phyloP scores from a whole-genome alignment of 495 filamentous ascomycete species.

The Aspergillus bertholletiae region DNA sequence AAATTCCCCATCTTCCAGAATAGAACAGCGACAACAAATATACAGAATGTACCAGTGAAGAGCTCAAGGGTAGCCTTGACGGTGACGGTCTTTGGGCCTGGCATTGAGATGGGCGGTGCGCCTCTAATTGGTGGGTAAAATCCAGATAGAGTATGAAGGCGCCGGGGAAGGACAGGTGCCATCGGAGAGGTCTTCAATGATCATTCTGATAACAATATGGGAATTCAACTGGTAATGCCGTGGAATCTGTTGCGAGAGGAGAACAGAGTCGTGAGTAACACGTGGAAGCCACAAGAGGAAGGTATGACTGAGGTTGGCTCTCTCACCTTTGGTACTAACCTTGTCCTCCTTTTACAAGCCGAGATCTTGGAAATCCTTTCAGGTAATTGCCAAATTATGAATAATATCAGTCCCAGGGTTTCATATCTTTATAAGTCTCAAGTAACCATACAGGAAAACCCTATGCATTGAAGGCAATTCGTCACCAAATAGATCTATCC shows the following conservation, averaged over 20 bases:
- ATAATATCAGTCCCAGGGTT: too few species aligned
- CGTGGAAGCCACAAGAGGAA: neutral
- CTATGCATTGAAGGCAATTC: too few species aligned
- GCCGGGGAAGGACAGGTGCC: constrained; percentile 33
- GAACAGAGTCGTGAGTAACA: neutral
- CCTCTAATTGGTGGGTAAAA: constrained; percentile 19
- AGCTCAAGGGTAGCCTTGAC: constrained; percentile 30
- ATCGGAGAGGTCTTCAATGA: constrained; percentile 17
- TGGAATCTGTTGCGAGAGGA: neutral
- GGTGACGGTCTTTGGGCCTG: constrained; percentile 22
- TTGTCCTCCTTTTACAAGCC: too few species aligned
- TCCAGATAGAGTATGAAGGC: constrained; percentile 22
- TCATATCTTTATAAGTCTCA: too few species aligned
- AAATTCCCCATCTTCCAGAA: constrained; percentile 42
- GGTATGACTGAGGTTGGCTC: neutral
- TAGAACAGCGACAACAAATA: constrained; percentile 36
- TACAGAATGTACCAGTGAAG: constrained; percentile 34
- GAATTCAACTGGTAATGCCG: neutral
- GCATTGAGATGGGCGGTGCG: constrained; percentile 11
- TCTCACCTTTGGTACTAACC: too few species aligned
- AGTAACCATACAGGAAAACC: too few species aligned
- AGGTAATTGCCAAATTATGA: too few species aligned
- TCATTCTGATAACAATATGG: constrained; percentile 24
- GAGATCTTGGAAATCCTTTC: too few species aligned
- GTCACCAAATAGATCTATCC: too few species aligned